Evolutionary conservation across 164 flowering plant genomes (phyloP), one percentile per base, ranked within the genome.

Genomic region (Nelumbo lutea): DNA sequence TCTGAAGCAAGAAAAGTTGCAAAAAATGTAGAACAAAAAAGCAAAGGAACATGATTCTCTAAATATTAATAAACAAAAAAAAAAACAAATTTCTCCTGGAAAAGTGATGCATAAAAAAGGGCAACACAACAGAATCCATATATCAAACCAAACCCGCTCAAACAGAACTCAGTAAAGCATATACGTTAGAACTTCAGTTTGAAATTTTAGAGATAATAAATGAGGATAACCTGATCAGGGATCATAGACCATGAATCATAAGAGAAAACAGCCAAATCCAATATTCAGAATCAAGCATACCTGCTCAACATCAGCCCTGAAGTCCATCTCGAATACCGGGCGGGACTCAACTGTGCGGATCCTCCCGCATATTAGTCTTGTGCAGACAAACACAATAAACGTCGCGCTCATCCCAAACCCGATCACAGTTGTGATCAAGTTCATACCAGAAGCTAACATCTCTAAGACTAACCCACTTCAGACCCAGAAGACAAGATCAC

Each of bases 401-500:
- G 88, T 82, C 1, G 87, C 88, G 73, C 95, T 87, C 91, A 91
- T 85, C 59, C 84, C 93, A 74, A 91, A 91, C 51, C 95, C 97
- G 65, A 89, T 85, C 63, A 87, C 80, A 5, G 94, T 85, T 45
- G 90, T 87, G 42, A 89, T 76, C 75, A 86, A 76, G 73, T 91
- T 88, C 87, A 85, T 84, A 6, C 85, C 85, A 63, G 85, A 76
- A 63, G 81, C 90, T 57, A 82, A 65, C 86, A 83, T 84, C 51
- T 69, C 59, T 42, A 38, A 60, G 50, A 50, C 43, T 39, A 44
- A n/a, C 50, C 66, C 64, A 61, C 41, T 58, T 42, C 10, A 8
- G 9, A 5, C 40, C 13, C 48, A 48, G 7, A 47, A 40, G 10
- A 50, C 4, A 41, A 60, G 9, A 9, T 27, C 5, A 4, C 14